phyloP scores from a whole-genome alignment of 345 rosid species.

The Limnanthes douglasii region DNA sequence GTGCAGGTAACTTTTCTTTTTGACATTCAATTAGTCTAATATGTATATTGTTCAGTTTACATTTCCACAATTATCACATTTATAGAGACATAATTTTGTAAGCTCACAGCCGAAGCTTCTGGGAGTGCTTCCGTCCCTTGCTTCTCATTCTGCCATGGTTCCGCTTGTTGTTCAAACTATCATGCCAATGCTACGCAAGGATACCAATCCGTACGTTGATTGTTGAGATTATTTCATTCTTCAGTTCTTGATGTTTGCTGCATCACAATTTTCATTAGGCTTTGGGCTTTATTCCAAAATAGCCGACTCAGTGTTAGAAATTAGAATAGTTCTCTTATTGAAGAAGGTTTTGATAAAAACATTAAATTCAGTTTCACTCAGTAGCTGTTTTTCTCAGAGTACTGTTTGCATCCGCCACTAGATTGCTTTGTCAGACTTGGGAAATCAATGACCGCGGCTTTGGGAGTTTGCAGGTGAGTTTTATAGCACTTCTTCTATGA shows the following conservation, averaged over 20 bases:
- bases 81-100: constrained; percentile 4
- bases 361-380: too few species aligned
- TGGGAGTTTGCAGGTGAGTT: constrained; percentile 66
- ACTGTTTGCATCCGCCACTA: constrained; percentile 67
- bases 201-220: constrained; percentile 57
- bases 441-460: constrained; percentile 78
- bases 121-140: constrained; percentile 74
- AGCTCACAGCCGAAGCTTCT: constrained; percentile 59
- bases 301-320: too few species aligned
- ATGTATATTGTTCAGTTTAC: constrained; percentile 1
- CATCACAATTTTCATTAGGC: too few species aligned
- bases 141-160: constrained; percentile 70
- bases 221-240: too few species aligned
- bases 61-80: constrained; percentile 6
- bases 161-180: constrained; percentile 76
- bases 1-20: constrained; percentile 41
- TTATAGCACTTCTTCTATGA: too few species aligned
- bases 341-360: too few species aligned
- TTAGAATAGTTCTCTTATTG: too few species aligned
- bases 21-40: constrained; percentile 5
- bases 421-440: constrained; percentile 96
- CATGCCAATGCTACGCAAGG: constrained; percentile 66
- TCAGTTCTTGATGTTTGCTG: too few species aligned
- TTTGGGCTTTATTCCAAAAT: too few species aligned
- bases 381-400: constrained; percentile 49